Evolutionary conservation across 331 rosid species (phyloP).

Genomic region (Pyrus hybrid): DNA sequence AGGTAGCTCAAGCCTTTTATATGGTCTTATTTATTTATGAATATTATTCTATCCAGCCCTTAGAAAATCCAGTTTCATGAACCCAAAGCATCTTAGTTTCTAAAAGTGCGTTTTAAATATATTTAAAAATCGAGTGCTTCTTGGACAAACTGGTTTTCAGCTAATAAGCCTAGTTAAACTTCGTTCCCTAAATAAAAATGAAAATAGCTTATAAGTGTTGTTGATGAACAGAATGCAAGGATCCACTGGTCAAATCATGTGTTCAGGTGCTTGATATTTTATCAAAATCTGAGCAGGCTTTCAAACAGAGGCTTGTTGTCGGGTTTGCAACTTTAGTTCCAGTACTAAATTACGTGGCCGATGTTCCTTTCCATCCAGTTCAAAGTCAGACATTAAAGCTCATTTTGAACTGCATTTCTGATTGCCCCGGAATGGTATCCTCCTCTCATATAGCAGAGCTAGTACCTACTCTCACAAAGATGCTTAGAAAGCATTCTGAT

Average conservation of each 20-base stretch:
- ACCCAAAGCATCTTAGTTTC: not conserved
- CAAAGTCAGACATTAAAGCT: constrained; percentile 67
- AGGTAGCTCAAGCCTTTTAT: constrained; percentile 1
- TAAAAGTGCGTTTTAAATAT: not conserved
- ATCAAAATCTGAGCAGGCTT: constrained; percentile 63
- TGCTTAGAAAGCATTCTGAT: constrained; percentile 58
- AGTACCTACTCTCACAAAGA: constrained; percentile 41
- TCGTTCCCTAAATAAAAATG: not conserved
- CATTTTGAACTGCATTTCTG: constrained; percentile 62
- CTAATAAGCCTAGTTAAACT: not conserved
- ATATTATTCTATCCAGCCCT: not conserved
- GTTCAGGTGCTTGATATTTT: constrained; percentile 72
- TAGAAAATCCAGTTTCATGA: not conserved
- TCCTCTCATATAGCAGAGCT: constrained; percentile 65
- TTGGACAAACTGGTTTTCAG: not conserved
- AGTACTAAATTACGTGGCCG: constrained; percentile 61
- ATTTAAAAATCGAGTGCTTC: not conserved
- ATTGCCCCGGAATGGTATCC: constrained; percentile 72
- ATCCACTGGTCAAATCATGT: constrained; percentile 67
- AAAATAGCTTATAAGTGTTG: constrained; percentile 24
- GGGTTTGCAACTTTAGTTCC: constrained; percentile 89
- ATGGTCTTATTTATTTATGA: constrained; percentile 4
- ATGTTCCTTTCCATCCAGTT: constrained; percentile 88
- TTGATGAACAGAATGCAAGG: constrained; percentile 64
- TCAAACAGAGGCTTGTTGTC: constrained; percentile 66